phyloP scores from a whole-genome alignment of 2,329 filamentous ascomycete species.

The Colletotrichum viniferum region DNA sequence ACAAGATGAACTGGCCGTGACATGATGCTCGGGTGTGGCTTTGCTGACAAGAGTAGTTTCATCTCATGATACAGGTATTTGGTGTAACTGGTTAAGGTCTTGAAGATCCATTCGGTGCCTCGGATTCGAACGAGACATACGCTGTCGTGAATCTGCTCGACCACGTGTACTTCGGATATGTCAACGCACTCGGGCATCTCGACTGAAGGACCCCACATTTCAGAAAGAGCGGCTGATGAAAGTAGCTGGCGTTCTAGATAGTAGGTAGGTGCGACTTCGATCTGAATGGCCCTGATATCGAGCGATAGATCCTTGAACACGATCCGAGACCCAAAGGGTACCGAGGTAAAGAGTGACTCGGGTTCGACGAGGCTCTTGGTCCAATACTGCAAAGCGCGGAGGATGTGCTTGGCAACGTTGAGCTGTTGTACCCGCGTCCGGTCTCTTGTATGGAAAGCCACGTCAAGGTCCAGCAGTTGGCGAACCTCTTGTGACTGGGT shows the following conservation, averaged over 20 bases:
- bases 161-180: slow-evolving; percentile 52
- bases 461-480: slow-evolving; percentile 51
- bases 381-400: slow-evolving; percentile 59
- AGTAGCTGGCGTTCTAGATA: slow-evolving; percentile 58
- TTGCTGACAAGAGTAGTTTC: slow-evolving; percentile 55
- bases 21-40: slow-evolving; percentile 58
- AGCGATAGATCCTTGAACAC: slow-evolving; percentile 56
- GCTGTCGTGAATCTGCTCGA: slow-evolving; percentile 62
- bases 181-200: slow-evolving; percentile 52
- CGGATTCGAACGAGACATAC: slow-evolving; percentile 57
- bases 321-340: slow-evolving; percentile 64
- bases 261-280: slow-evolving; percentile 54
- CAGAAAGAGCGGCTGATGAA: slow-evolving; percentile 43
- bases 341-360: slow-evolving; percentile 40
- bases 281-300: slow-evolving; percentile 48
- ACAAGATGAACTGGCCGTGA: slow-evolving; percentile 56
- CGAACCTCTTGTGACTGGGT: slow-evolving; percentile 45
- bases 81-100: slow-evolving; percentile 60
- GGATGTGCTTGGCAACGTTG: slow-evolving; percentile 57
- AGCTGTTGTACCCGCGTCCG: slow-evolving; percentile 49
- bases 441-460: slow-evolving; percentile 61
- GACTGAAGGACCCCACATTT: slow-evolving; percentile 47
- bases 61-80: slow-evolving; percentile 69
- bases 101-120: slow-evolving; percentile 55
- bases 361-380: slow-evolving; percentile 37